Evolutionary conservation across 768 basidiomycete species (phyloP).

Genomic region (Leccinum rimulosum): DNA sequence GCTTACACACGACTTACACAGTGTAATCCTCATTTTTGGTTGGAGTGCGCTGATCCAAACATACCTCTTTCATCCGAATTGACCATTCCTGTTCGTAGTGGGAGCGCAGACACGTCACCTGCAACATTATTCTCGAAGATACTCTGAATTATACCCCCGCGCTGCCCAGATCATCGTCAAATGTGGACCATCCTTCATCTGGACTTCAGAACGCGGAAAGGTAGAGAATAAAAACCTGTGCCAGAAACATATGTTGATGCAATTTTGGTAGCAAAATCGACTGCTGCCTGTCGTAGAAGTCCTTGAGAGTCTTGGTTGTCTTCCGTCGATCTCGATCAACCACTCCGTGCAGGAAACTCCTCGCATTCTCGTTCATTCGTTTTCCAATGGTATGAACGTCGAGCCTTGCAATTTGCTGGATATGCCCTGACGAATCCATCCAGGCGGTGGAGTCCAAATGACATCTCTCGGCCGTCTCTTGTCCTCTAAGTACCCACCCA

Average conservation of each 20-base stretch:
- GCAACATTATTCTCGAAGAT: slow-evolving; percentile 24
- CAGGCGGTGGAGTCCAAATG: slow-evolving; percentile 26
- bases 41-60: slow-evolving; percentile 21
- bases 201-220: slow-evolving; percentile 7
- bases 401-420: neutral
- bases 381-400: slow-evolving; percentile 27
- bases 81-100: slow-evolving; percentile 14
- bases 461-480: slow-evolving; percentile 18
- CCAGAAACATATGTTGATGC: neutral
- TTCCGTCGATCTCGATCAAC: slow-evolving; percentile 4
- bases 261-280: slow-evolving; percentile 11
- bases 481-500: slow-evolving; percentile 16
- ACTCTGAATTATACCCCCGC: slow-evolving; percentile 24
- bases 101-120: slow-evolving; percentile 27
- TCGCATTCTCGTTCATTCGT: slow-evolving; percentile 25
- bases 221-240: slow-evolving; percentile 3
- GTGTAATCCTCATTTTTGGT: slow-evolving; percentile 30
- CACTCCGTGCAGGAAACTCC: neutral
- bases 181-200: slow-evolving; percentile 22
- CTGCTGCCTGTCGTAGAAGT: slow-evolving; percentile 24
- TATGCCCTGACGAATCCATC: neutral
- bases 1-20: neutral
- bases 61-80: neutral
- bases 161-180: slow-evolving; percentile 29
- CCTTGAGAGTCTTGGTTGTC: slow-evolving; percentile 23